phyloP scores from a whole-genome alignment of 768 basidiomycete genomes.

The Trametes sanguinea region DNA sequence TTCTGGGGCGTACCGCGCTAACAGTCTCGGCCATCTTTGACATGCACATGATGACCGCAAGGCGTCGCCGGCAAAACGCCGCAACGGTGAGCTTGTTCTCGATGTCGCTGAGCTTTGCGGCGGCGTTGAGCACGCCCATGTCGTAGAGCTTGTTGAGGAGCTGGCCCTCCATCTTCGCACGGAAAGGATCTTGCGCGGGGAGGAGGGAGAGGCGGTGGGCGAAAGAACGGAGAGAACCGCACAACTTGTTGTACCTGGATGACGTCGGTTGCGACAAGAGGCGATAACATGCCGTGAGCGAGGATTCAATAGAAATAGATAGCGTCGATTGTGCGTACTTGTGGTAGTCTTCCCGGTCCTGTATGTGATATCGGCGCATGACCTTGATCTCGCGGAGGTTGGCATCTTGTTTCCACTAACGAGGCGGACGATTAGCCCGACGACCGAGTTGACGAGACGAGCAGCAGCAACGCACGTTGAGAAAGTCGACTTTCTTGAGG shows the following conservation, averaged over 20 bases:
- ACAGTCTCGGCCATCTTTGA: slow-evolving; percentile 96
- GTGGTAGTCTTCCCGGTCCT: slow-evolving; percentile 92
- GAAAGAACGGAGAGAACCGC: slow-evolving; percentile 80
- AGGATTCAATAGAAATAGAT: not conserved
- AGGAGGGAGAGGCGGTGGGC: slow-evolving; percentile 87
- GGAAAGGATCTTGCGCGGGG: slow-evolving; percentile 86
- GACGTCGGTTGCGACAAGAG: not conserved
- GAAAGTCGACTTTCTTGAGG: slow-evolving; percentile 95
- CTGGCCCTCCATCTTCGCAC: slow-evolving; percentile 80
- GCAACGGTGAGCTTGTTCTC: slow-evolving; percentile 95
- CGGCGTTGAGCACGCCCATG: slow-evolving; percentile 86
- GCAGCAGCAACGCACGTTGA: slow-evolving; percentile 60
- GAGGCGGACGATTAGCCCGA: not conserved
- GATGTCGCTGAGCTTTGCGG: slow-evolving; percentile 89
- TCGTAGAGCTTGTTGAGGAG: slow-evolving; percentile 96
- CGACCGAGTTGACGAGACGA: not conserved
- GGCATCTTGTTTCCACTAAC: slow-evolving; percentile 95
- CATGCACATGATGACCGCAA: slow-evolving; percentile 91
- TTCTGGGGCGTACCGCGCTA: slow-evolving; percentile 68
- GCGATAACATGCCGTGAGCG: slow-evolving; percentile 1
- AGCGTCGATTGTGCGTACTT: slow-evolving; percentile 50
- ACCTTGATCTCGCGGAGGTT: slow-evolving; percentile 89
- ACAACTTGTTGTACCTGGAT: slow-evolving; percentile 88
- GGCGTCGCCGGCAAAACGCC: slow-evolving; percentile 87
- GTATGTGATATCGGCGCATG: slow-evolving; percentile 94